These are phyloP conservation scores for Pezicula rhizophila DNA, from an alignment of 2,329 filamentous ascomycete genomes.

Conservation along the genomic window DNA sequence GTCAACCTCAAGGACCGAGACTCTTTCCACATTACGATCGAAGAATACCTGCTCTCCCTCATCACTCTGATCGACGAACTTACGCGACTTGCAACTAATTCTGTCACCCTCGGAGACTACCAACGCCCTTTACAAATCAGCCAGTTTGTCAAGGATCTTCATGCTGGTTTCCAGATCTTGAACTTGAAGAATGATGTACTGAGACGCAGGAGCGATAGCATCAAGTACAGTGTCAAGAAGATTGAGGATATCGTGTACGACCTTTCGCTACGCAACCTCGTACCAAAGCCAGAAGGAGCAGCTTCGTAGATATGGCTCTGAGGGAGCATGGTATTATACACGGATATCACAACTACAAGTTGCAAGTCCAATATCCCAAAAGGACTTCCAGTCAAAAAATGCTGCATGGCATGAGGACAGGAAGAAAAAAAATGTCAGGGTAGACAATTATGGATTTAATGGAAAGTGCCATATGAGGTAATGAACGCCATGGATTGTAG, in stretches of 20 bases:
- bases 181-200: constrained; percentile 96
- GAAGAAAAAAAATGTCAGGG: no score
- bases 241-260: constrained; percentile 98
- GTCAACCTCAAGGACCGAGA: constrained; percentile 87
- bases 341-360: not conserved
- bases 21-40: constrained; percentile 90
- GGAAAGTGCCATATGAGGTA: no score
- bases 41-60: constrained; percentile 89
- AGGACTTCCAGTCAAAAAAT: not conserved
- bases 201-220: constrained; percentile 79
- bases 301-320: no score
- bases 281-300: constrained; percentile 39
- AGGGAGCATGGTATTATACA: not conserved
- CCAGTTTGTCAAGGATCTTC: constrained; percentile 88
- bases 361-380: not conserved
- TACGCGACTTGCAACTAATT: constrained; percentile 84
- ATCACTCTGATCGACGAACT: constrained; percentile 88
- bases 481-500: no score
- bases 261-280: constrained; percentile 76
- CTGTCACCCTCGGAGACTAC: constrained; percentile 87
- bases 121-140: constrained; percentile 80
- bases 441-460: no score
- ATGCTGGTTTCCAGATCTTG: constrained; percentile 92
- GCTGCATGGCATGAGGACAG: no score
- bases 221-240: constrained; percentile 98